These are phyloP conservation scores for Salix purpurea DNA, from an alignment of 345 rosid species.

Conservation along the genomic window DNA sequence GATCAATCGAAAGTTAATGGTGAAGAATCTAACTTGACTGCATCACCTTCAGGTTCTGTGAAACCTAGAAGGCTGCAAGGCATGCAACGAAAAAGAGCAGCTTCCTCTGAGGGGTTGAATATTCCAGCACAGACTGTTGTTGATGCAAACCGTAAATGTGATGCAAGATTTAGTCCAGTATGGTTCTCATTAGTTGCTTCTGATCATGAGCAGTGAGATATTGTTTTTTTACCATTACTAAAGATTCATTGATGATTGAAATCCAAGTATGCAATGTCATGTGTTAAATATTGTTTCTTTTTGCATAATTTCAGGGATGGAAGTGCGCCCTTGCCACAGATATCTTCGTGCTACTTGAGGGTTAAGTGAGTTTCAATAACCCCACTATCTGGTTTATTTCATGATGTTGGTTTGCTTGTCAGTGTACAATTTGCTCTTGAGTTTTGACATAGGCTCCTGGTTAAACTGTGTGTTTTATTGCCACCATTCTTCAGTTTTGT, in stretches of 20 bases:
- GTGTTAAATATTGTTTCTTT: not conserved
- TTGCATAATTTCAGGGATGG: constrained; percentile 33
- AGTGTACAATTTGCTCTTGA: not conserved
- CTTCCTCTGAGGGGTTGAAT: constrained; percentile 18
- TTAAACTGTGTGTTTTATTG: not conserved
- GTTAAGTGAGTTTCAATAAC: constrained; percentile 37
- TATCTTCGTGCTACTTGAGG: constrained; percentile 43
- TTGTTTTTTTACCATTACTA: not conserved
- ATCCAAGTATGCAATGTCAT: not conserved
- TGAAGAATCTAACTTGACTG: constrained; percentile 16
- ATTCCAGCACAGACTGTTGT: constrained; percentile 26
- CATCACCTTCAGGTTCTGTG: constrained; percentile 20
- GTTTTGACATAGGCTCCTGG: not conserved
- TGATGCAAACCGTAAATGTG: constrained; percentile 21
- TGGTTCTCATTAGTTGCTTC: constrained; percentile 49
- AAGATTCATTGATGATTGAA: not conserved
- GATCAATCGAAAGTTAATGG: constrained; percentile 13
- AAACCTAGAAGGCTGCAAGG: constrained; percentile 22
- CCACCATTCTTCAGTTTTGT: not conserved
- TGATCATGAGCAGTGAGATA: constrained; percentile 29
- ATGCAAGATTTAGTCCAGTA: constrained; percentile 25
- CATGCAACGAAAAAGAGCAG: constrained; percentile 12
- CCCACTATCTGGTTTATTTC: not conserved
- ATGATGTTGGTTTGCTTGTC: not conserved
- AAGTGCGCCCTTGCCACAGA: constrained; percentile 37